Base-by-base conservation (phyloP, 2,329 filamentous ascomycete species). In the Talaromyces verruculosus region DNA sequence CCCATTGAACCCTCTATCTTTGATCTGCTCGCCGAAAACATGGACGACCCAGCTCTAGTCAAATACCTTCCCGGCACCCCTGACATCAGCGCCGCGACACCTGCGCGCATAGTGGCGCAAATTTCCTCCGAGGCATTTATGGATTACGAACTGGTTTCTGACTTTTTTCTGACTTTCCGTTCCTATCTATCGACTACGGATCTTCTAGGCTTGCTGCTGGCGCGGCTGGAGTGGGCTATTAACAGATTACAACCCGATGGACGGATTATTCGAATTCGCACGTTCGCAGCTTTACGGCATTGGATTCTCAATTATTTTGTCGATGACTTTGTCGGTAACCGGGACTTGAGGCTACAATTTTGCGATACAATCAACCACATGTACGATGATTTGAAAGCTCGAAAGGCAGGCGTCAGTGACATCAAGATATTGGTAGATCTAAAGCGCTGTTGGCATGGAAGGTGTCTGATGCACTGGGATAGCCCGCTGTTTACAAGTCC, bases 141-240 rank as follows among this genome's bases (percentile, higher is more conserved):
- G 73, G 94, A 99, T 77, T 99, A 99, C 76, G 94, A 98, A 73
- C 85, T 99, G 5, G 87, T 99, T 4, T 98, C 95, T 0, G 95
- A 99, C 77, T 99, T 99, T 79, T 99, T 99, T 74, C 86, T 99
- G 25, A 98, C 95, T 0, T 99, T 92, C 74, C 91, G 95, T 59
- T 87, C 91, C 2, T 99, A 97, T 74, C 83, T 99, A 67, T 88
- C 91, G 13, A 84, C 91, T 0, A 83, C 84, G 22, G 90, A 94
- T 71, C 84, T 99, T 3, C 84, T 97, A 25, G 88, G 89, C 57
- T 92, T 97, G 83, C 84, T 99, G 17, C 85, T 98, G 68, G 90
- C 93, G 1, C 88, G 95, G 19, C 80, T 99, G 62, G 85, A 89
- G 70, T 99, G 95, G 95, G 93, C 95, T 0, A 84, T 97, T 59